These are phyloP conservation scores for Aureobasidium uvarum DNA, from an alignment of 2,329 filamentous ascomycete genomes.

Conservation along the genomic window DNA sequence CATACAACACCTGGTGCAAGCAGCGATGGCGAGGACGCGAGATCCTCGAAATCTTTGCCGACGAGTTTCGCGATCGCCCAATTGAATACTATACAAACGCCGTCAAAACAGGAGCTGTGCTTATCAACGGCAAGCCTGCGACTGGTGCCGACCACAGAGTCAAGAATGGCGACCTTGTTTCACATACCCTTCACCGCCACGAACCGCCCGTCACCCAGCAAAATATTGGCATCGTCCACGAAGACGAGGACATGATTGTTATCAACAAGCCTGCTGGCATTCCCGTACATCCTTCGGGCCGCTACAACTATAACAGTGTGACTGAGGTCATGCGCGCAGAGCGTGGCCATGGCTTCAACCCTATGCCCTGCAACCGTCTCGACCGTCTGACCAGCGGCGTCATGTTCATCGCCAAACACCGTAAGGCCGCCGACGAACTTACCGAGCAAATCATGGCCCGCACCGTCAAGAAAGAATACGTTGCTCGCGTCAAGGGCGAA, in stretches of 20 bases:
- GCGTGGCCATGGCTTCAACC: constrained; percentile 57
- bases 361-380: constrained; percentile 82
- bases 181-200: constrained; percentile 91
- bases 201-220: constrained; percentile 87
- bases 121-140: constrained; percentile 72
- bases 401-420: constrained; percentile 95
- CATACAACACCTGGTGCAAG: constrained; percentile 94
- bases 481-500: constrained; percentile 84
- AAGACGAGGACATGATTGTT: constrained; percentile 89
- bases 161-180: constrained; percentile 86
- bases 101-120: constrained; percentile 75
- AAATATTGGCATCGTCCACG: constrained; percentile 78
- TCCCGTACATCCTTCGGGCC: constrained; percentile 89
- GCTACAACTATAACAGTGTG: constrained; percentile 94
- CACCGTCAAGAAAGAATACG: constrained; percentile 90
- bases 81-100: constrained; percentile 81
- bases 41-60: constrained; percentile 82
- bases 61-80: constrained; percentile 87
- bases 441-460: constrained; percentile 72
- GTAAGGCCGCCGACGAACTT: constrained; percentile 73
- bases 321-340: constrained; percentile 90
- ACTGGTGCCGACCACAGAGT: constrained; percentile 66
- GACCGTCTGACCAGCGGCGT: constrained; percentile 92
- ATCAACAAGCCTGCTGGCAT: constrained; percentile 96
- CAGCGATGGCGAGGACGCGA: constrained; percentile 82